A percentile compares a stretch with the other conserved stretches of the same genome.
These are phyloP conservation scores for Austroboletus olivaceoglutinosus DNA, from an alignment of 1,284 basidiomycete species.

Conservation along the genomic window DNA sequence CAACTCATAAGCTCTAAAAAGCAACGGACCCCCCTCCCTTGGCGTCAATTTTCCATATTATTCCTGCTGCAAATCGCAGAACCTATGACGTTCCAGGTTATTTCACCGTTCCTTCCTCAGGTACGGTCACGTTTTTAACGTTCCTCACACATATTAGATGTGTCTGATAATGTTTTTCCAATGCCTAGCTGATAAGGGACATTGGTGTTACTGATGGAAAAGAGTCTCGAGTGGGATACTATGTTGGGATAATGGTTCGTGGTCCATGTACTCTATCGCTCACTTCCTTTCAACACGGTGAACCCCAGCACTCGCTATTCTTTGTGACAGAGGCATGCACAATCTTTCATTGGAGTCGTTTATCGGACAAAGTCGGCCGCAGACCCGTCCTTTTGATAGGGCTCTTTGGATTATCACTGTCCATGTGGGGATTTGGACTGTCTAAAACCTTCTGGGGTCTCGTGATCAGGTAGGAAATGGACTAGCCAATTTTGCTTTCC, in stretches of 20 bases:
- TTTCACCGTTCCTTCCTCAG: conserved; percentile 69
- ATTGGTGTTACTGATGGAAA: conserved; percentile 48
- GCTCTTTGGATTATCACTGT: conserved; percentile 53
- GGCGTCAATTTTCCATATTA: conserved; percentile 64
- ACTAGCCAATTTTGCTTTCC: background rate
- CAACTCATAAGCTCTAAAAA: background rate
- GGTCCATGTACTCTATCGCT: background rate
- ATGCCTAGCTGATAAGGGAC: conserved; percentile 44
- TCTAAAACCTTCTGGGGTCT: conserved; percentile 57
- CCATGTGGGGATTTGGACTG: conserved; percentile 63
- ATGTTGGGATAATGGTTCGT: conserved; percentile 56
- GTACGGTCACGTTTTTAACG: conserved; percentile 32
- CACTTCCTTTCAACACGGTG: conserved; percentile 5
- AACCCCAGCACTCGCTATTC: conserved; percentile 49
- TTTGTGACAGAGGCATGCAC: conserved; percentile 54
- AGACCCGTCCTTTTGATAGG: conserved; percentile 64
- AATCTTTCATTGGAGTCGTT: conserved; percentile 64
- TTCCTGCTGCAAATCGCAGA: conserved; percentile 65
- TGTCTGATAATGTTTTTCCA: background rate
- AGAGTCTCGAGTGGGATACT: conserved; percentile 49
- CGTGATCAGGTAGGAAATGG: conserved; percentile 46
- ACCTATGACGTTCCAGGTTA: conserved; percentile 66
- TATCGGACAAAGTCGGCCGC: conserved; percentile 63
- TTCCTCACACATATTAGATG: background rate
- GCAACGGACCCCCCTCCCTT: conserved; percentile 37